These are phyloP conservation scores for Coniella lustricola DNA, from an alignment of 2,329 filamentous ascomycete genomes.

Conservation along the genomic window DNA sequence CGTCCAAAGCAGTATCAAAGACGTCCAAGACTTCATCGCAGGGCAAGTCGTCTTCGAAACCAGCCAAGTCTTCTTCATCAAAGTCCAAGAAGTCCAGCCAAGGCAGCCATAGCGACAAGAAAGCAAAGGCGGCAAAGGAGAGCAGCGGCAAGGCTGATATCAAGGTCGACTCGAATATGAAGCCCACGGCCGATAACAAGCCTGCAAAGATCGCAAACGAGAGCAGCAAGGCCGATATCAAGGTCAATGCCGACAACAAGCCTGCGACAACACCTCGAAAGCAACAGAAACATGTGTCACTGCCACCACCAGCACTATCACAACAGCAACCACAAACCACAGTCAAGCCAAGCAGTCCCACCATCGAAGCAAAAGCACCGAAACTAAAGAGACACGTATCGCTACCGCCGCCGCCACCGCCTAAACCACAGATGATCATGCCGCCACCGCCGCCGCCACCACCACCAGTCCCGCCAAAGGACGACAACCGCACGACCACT, in stretches of 20 bases:
- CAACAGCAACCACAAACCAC: too few relatives aligned
- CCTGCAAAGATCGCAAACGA: neutral
- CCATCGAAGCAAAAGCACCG: neutral
- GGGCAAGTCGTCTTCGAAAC: neutral
- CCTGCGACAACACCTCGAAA: neutral
- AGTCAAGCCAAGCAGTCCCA: too few relatives aligned
- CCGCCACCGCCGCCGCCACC: too few relatives aligned
- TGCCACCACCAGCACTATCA: too few relatives aligned
- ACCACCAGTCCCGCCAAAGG: too few relatives aligned
- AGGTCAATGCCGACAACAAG: neutral
- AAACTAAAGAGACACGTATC: neutral
- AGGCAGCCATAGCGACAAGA: neutral
- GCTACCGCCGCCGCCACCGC: neutral
- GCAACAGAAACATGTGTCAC: too few relatives aligned
- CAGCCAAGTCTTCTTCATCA: neutral
- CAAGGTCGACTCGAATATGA: too few relatives aligned
- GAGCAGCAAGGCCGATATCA: neutral
- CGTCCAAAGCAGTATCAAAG: neutral
- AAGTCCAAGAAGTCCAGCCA: neutral
- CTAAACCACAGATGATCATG: neutral
- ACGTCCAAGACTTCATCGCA: conserved; percentile 5
- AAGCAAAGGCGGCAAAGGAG: neutral
- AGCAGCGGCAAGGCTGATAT: neutral
- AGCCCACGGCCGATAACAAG: too few relatives aligned
- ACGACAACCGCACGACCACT: too few relatives aligned